phyloP scores from a whole-genome alignment of 1,284 basidiomycete genomes.

The Ustilago bromivora region DNA sequence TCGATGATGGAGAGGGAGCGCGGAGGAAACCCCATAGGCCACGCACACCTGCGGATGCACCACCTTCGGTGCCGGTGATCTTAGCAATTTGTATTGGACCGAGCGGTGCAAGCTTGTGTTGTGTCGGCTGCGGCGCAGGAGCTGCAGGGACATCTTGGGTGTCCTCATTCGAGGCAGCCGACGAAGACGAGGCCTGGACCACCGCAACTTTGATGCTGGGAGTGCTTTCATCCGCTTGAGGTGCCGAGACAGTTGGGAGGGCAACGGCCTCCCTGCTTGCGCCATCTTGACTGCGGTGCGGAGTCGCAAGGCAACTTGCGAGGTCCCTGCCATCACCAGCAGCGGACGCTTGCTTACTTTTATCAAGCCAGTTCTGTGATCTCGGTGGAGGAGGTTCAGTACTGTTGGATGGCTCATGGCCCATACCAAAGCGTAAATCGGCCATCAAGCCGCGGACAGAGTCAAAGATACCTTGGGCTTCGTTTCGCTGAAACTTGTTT shows the following conservation, averaged over 20 bases:
- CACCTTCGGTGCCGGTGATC: background rate
- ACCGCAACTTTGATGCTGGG: constrained; percentile 12
- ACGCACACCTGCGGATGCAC: constrained; percentile 4
- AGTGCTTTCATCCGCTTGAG: background rate
- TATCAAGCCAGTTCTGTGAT: background rate
- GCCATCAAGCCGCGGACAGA: constrained; percentile 28
- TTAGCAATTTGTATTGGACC: background rate
- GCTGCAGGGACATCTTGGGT: background rate
- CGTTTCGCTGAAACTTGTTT: background rate
- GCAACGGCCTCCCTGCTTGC: background rate
- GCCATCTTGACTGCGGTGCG: background rate
- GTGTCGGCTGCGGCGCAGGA: background rate
- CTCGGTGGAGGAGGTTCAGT: too few relatives aligned
- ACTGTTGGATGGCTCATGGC: background rate
- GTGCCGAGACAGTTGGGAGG: background rate
- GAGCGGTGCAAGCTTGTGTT: constrained; percentile 3
- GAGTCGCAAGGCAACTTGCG: background rate
- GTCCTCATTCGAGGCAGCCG: background rate
- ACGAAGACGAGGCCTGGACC: background rate
- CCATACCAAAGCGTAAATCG: constrained; percentile 16
- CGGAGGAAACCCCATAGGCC: constrained; percentile 22
- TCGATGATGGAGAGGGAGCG: constrained; percentile 4
- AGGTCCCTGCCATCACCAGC: background rate
- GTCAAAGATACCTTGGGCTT: constrained; percentile 21
- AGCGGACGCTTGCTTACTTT: background rate